These are phyloP conservation scores for Polygonum aviculare DNA, from an alignment of 148 eudicot species.

Conservation along the genomic window DNA sequence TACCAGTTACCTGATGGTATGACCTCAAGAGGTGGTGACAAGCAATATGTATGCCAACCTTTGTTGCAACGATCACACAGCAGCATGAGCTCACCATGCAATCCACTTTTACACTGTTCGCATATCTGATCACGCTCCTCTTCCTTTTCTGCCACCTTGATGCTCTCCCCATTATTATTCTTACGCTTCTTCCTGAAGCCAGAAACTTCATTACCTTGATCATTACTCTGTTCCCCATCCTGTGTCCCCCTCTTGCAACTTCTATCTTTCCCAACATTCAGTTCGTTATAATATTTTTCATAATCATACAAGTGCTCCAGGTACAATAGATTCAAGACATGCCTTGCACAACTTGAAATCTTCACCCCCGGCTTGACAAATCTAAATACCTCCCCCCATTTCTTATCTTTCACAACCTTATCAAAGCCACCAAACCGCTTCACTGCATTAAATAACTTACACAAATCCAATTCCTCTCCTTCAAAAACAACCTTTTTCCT, in stretches of 20 bases:
- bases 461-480: slow-evolving; percentile 89
- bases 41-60: slow-evolving; percentile 94
- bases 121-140: slow-evolving; percentile 80
- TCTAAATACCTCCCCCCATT: slow-evolving; percentile 87
- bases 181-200: slow-evolving; percentile 54
- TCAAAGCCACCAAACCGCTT: slow-evolving; percentile 92
- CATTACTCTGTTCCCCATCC: slow-evolving; percentile 29
- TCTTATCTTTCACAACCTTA: slow-evolving; percentile 76
- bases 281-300: slow-evolving; percentile 51
- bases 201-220: slow-evolving; percentile 26
- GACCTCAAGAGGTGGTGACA: slow-evolving; percentile 81
- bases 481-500: slow-evolving; percentile 83
- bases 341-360: slow-evolving; percentile 80
- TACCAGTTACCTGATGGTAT: slow-evolving; percentile 94
- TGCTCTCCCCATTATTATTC: slow-evolving; percentile 46
- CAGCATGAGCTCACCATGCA: slow-evolving; percentile 97
- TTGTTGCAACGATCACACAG: slow-evolving; percentile 95
- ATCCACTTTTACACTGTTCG: slow-evolving; percentile 86
- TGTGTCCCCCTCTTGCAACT: slow-evolving; percentile 33
- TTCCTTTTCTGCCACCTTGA: slow-evolving; percentile 39
- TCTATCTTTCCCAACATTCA: slow-evolving; percentile 43
- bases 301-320: slow-evolving; percentile 83
- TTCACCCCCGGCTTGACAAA: slow-evolving; percentile 55
- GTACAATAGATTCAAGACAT: slow-evolving; percentile 75
- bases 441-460: slow-evolving; percentile 81